Evolutionary conservation across 2,329 filamentous ascomycete genomes (phyloP).

Genomic region (Pseudopyrenochaeta lycopersici): DNA sequence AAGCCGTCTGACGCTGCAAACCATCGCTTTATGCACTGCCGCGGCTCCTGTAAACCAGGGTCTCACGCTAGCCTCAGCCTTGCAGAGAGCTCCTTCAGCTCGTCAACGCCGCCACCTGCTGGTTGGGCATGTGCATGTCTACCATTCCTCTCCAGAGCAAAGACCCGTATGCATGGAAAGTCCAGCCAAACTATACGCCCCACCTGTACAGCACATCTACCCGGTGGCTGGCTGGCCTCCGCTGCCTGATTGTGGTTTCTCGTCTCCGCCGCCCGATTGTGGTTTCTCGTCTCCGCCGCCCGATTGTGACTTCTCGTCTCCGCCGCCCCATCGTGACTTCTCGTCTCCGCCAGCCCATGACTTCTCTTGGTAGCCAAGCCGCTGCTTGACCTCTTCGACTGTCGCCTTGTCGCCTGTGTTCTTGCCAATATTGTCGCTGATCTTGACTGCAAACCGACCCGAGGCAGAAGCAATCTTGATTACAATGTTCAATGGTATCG

Average conservation of each 20-base stretch:
- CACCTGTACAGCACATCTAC: slow-evolving; percentile 12
- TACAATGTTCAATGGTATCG: slow-evolving; percentile 92
- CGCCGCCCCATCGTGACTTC: slow-evolving; percentile 77
- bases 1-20: slow-evolving; percentile 9
- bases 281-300: slow-evolving; percentile 82
- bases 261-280: slow-evolving; percentile 84
- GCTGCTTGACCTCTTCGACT: slow-evolving; percentile 82
- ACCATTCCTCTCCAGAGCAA: slow-evolving; percentile 6
- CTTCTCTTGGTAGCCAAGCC: slow-evolving; percentile 86
- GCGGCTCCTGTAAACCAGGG: slow-evolving; percentile 11
- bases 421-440: slow-evolving; percentile 87
- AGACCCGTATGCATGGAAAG: slow-evolving; percentile 1
- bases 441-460: slow-evolving; percentile 86
- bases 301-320: slow-evolving; percentile 69
- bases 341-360: slow-evolving; percentile 87
- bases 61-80: slow-evolving; percentile 27
- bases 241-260: slow-evolving; percentile 81
- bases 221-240: slow-evolving; percentile 29
- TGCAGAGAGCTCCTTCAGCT: slow-evolving; percentile 25
- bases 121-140: slow-evolving; percentile 20
- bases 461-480: slow-evolving; percentile 92
- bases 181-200: slow-evolving; percentile 8
- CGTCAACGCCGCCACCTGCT: slow-evolving; percentile 20
- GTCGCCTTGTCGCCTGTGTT: slow-evolving; percentile 88
- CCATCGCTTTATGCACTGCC: not conserved